These are phyloP conservation scores for Gypsophila paniculata DNA, from an alignment of 179 eudicot species.

Conservation along the genomic window DNA sequence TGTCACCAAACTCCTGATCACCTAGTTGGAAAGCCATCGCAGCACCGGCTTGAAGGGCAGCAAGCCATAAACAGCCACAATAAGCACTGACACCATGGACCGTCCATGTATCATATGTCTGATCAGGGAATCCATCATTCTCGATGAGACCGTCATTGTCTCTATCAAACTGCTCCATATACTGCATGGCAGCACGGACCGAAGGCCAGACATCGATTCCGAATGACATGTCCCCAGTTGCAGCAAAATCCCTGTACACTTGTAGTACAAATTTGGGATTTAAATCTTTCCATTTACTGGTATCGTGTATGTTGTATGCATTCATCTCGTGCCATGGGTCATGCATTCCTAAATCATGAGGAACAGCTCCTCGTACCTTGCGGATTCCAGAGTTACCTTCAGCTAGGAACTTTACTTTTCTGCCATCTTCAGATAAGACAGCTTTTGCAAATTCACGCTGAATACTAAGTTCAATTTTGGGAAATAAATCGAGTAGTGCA, in stretches of 20 bases:
- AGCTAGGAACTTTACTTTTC: slow-evolving; percentile 76
- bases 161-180: slow-evolving; percentile 91
- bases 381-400: slow-evolving; percentile 90
- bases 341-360: slow-evolving; percentile 95
- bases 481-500: slow-evolving; percentile 85
- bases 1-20: slow-evolving; percentile 66
- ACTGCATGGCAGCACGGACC: slow-evolving; percentile 89
- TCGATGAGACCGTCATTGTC: slow-evolving; percentile 84
- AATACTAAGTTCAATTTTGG: slow-evolving; percentile 87
- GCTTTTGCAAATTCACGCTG: slow-evolving; percentile 97
- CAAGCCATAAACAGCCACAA: slow-evolving; percentile 93
- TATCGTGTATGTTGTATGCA: slow-evolving; percentile 93
- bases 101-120: slow-evolving; percentile 97
- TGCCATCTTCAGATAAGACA: slow-evolving; percentile 70
- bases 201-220: slow-evolving; percentile 97
- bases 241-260: slow-evolving; percentile 83
- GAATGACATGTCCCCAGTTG: slow-evolving; percentile 84
- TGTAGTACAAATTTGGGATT: slow-evolving; percentile 97
- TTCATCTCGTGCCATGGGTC: slow-evolving; percentile 99
- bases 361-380: slow-evolving; percentile 85
- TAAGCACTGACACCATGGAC: slow-evolving; percentile 95
- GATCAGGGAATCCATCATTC: slow-evolving; percentile 97
- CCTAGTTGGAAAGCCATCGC: slow-evolving; percentile 90
- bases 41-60: slow-evolving; percentile 89
- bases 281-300: slow-evolving; percentile 95